phyloP scores from a whole-genome alignment of 768 basidiomycete species.

The Calocybe indica region DNA sequence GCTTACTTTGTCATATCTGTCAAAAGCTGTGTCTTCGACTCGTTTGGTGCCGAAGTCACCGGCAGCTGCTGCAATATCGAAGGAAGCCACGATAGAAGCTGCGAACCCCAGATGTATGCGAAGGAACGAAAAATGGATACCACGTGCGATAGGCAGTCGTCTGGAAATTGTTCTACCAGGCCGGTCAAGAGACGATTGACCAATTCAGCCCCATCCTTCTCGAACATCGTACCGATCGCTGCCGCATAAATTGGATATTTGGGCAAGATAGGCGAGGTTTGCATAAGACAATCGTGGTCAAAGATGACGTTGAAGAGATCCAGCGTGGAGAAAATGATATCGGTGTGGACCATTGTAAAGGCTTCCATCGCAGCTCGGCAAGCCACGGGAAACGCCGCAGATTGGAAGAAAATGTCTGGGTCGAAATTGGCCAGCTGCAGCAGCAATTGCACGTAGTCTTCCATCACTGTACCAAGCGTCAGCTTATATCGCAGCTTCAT shows the following conservation, averaged over 20 bases:
- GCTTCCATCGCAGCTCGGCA: slow-evolving; percentile 74
- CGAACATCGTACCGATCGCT: slow-evolving; percentile 54
- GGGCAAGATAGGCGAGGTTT: slow-evolving; percentile 33
- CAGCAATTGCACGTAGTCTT: slow-evolving; percentile 87
- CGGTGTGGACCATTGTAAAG: slow-evolving; percentile 76
- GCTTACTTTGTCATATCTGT: slow-evolving; percentile 70
- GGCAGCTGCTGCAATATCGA: slow-evolving; percentile 68
- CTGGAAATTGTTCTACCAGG: slow-evolving; percentile 82
- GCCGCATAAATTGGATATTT: slow-evolving; percentile 59
- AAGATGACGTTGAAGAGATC: slow-evolving; percentile 75
- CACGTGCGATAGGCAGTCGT: slow-evolving; percentile 69
- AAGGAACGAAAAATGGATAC: slow-evolving; percentile 74
- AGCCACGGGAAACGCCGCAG: slow-evolving; percentile 69
- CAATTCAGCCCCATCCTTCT: slow-evolving; percentile 70
- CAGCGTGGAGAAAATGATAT: slow-evolving; percentile 76
- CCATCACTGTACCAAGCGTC: slow-evolving; percentile 57
- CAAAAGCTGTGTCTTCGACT: slow-evolving; percentile 69
- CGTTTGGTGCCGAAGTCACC: slow-evolving; percentile 47
- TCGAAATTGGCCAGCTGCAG: slow-evolving; percentile 58
- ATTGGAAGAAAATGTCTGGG: slow-evolving; percentile 77
- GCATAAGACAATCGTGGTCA: slow-evolving; percentile 62
- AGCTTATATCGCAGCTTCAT: too few species aligned
- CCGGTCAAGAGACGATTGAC: slow-evolving; percentile 68
- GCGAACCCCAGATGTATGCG: slow-evolving; percentile 58
- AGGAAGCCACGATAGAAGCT: slow-evolving; percentile 70